Base-by-base conservation (phyloP, 805 yeast species). In the Hanseniaspora osmophila region DNA sequence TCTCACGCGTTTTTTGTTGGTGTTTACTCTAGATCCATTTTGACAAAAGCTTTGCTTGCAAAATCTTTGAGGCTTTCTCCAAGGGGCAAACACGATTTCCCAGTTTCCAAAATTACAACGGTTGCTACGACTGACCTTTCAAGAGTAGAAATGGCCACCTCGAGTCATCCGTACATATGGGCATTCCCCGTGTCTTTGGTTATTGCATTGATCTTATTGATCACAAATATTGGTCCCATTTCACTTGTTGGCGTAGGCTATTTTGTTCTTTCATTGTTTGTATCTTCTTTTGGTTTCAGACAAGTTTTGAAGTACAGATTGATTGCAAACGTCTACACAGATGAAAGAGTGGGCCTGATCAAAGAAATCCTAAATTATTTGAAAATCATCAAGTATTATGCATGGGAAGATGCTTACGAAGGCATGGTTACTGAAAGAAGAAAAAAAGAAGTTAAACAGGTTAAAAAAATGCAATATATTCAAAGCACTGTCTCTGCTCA, bases 331-430 rank as follows among this genome's bases (percentile, higher is more conserved):
- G 64, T 63, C 2, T 74, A 65, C 54, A 88, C 95, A 2, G 97
- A 88, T 60, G 61, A 66, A 17, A 77, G 97, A 56, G 85, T 88
- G 18, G 70, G 77, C 41, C 69, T 75, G 42, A 78, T 86, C 60
- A 80, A 84, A 52, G 97, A 88, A 60, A 75, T 86, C 29, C 67
- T 88, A 51, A 77, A 74, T 56, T 77, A 82, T 51, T 74, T 88
- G 71, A 84, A 83, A 56, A 73, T 81, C 66, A 84, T 88, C 60
- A 88, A 88, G 65, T 83, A 74, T 59, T 88, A 87, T 59, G 84
- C 94, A 1, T 88, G 96, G 96, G 96, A 88, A 63, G 69, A 69
- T 30, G 87, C 96, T 0, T 88, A 85, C 58, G 69, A 70, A 45
- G 60, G 69, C 10, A 65, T 71, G 44, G 71, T 88, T 33, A 56